Evolutionary conservation across 1,284 basidiomycete genomes (phyloP).

Genomic region (Cutaneotrichosporon dermatis): DNA sequence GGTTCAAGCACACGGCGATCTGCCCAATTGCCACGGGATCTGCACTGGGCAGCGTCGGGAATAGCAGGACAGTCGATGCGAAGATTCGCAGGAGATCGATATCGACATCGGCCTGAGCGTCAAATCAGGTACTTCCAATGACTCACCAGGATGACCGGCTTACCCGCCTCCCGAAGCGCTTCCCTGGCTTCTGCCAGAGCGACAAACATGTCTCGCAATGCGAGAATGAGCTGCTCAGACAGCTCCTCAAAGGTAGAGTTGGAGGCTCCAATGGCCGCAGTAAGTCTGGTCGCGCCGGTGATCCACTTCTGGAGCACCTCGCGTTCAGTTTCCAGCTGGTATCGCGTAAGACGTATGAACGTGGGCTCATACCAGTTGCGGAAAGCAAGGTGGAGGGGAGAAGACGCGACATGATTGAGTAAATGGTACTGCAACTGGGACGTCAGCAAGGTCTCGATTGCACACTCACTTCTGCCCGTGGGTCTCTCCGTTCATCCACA

Average conservation of each 20-base stretch:
- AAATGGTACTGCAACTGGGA: constrained; percentile 37
- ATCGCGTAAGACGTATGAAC: constrained; percentile 27
- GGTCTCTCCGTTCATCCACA: constrained; percentile 5
- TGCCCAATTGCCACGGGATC: not conserved
- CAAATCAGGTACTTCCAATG: not conserved
- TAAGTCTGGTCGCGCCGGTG: not conserved
- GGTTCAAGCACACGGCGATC: not conserved
- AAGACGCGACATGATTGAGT: constrained; percentile 27
- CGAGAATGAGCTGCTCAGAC: not conserved
- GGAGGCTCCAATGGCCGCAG: constrained; percentile 14
- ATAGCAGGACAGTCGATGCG: constrained; percentile 20
- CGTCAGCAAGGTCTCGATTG: not conserved
- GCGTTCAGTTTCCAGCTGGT: no score
- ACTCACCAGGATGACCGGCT: not conserved
- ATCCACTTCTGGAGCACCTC: not conserved
- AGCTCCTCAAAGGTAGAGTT: constrained; percentile 15
- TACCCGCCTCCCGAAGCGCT: not conserved
- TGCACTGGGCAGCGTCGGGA: constrained; percentile 13
- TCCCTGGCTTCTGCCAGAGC: not conserved
- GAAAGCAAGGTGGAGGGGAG: constrained; percentile 15
- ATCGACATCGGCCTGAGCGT: constrained; percentile 4
- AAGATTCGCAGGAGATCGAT: constrained; percentile 18
- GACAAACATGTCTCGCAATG: constrained; percentile 1
- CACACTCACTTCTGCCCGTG: constrained; percentile 23
- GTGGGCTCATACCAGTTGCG: constrained; percentile 20